Base-by-base conservation (phyloP, 2,329 filamentous ascomycete genomes). In the Cryphonectria radicalis region DNA sequence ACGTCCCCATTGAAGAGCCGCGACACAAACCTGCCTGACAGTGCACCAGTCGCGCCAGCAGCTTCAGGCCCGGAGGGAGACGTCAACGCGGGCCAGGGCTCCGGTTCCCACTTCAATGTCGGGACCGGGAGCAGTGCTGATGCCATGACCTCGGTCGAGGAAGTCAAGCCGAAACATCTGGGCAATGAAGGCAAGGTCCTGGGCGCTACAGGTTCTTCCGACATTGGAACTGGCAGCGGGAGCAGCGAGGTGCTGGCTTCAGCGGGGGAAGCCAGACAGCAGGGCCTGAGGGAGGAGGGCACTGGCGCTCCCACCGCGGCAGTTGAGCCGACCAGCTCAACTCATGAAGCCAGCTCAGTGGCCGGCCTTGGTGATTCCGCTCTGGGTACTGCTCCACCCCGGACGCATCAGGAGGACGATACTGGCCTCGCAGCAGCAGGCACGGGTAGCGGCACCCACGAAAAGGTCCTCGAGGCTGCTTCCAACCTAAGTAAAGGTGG, bases 171-270 rank as follows among this genome's bases (percentile, higher is more conserved):
- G 13, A 17, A 66, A 7, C 64, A 66, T 14, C 46, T 66, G 5
- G 64, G 50, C 43, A 66, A 66, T 32, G 64, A 66, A 22, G 64
- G 64, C 32, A 66, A 57, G 19, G n/a, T 19, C 22, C 28, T 46
- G 4, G 50, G 42, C 3, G 11, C 37, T 11, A 25, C 37, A 40
- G 40, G 37, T 10, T 40, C 62, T n/a, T 22, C 37, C 1, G 10
- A 13, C 11, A 13, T 32, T 14, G 62, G 35, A n/a, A 64, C 19
- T n/a, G 22, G 37, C 14, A n/a, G 40, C 37, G 22, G 11, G 40
- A 10, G 25, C 28, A 10, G 25, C 28, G 28, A 19, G 32, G 28
- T 6, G 14, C 14, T 59, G n/a, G 22, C 60, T n/a, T 40, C 42
- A 35, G 10, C 63, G 22, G 43, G n/a, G 63, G n/a, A 40, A n/a